phyloP scores from a whole-genome alignment of 306 rosid genomes.

The Fagus sylvatica region DNA sequence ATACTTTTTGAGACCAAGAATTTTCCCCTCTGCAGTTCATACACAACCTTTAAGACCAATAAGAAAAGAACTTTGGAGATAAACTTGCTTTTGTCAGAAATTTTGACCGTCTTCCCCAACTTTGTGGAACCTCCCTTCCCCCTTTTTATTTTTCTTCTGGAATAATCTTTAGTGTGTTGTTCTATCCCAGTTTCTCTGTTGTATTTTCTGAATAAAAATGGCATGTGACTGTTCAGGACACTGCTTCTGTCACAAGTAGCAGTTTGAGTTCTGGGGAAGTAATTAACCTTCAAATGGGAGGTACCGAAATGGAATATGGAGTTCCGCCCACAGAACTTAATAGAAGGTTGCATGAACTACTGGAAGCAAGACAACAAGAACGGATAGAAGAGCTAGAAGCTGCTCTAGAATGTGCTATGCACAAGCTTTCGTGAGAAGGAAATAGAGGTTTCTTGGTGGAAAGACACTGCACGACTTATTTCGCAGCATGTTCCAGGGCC shows the following conservation, averaged over 20 bases:
- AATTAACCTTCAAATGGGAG: constrained; percentile 46
- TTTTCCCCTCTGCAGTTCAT: background rate
- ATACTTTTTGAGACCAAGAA: too few relatives aligned
- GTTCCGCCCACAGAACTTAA: constrained; percentile 72
- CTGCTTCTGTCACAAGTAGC: constrained; percentile 26
- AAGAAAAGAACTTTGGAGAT: background rate
- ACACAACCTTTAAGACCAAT: background rate
- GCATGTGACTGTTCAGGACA: constrained; percentile 44
- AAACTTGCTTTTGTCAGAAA: background rate
- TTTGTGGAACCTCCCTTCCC: background rate
- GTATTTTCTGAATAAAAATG: constrained; percentile 34
- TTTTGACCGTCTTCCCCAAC: background rate
- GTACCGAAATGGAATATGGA: constrained; percentile 47
- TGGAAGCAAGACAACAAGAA: constrained; percentile 68
- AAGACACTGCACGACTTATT: constrained; percentile 51
- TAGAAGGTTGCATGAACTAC: constrained; percentile 75
- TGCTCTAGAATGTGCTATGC: constrained; percentile 59
- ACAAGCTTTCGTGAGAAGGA: constrained; percentile 65
- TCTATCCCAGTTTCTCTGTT: constrained; percentile 6
- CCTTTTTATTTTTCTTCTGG: background rate
- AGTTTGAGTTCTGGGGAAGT: constrained; percentile 47
- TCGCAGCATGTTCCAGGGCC: constrained; percentile 56
- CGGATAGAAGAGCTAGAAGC: constrained; percentile 70
- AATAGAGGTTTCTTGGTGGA: constrained; percentile 72
- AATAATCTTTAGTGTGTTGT: background rate